A percentile compares a stretch with the other conserved stretches of the same genome.
Conservation (phyloP, 768 basidiomycete genomes). For the Boletus patriciae region DNA sequence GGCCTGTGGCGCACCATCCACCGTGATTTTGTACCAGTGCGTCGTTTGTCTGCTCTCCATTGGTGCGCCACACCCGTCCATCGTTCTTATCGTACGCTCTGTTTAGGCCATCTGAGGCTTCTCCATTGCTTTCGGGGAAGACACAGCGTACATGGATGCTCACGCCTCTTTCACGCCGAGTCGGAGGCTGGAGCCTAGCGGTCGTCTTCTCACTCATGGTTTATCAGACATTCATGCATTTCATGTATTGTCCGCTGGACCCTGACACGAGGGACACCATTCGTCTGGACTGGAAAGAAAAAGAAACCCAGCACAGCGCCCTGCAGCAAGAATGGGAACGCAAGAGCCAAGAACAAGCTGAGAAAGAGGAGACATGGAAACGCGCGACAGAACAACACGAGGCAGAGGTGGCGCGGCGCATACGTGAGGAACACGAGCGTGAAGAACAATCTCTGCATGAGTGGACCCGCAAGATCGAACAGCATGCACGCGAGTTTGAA, state of each 20-base stretch:
- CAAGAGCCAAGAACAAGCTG: neutral
- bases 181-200: neutral
- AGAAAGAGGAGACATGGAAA: slow-evolving; percentile 3
- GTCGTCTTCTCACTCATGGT: neutral
- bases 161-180: too few species aligned
- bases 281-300: slow-evolving; percentile 9
- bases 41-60: neutral
- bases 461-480: slow-evolving; percentile 5
- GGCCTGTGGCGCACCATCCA: too few species aligned
- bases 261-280: neutral
- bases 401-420: neutral
- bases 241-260: slow-evolving; percentile 5
- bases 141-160: neutral
- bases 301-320: neutral
- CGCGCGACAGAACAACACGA: neutral
- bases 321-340: neutral
- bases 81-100: neutral
- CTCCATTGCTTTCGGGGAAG: neutral
- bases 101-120: neutral
- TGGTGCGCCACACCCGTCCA: neutral
- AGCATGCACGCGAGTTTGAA: slow-evolving; percentile 1
- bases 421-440: slow-evolving; percentile 5
- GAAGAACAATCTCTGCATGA: slow-evolving; percentile 1
- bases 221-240: neutral
- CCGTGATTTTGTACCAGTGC: neutral